Evolutionary conservation across 805 yeast genomes (phyloP).

Genomic region (Hanseniaspora vineae): DNA sequence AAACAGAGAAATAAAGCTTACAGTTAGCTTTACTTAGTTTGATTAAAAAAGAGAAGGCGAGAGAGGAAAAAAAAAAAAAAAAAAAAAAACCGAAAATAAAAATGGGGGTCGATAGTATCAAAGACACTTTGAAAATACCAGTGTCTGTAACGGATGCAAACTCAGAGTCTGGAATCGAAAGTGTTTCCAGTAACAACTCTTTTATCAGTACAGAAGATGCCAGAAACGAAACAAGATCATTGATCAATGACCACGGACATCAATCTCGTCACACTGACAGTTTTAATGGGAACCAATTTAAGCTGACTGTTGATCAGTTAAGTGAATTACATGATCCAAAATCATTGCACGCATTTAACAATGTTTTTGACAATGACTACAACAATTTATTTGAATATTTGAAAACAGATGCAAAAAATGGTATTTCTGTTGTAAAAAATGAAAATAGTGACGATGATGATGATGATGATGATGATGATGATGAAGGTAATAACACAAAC

Average conservation of each 20-base stretch:
- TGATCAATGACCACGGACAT: conserved; percentile 2
- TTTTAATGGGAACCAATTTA: conserved; percentile 20
- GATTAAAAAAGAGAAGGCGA: neutral
- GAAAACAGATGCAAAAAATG: conserved; percentile 13
- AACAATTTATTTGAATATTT: conserved; percentile 12
- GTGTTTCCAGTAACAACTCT: neutral
- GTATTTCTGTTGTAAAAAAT: conserved; percentile 11
- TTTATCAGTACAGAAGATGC: neutral
- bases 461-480: neutral
- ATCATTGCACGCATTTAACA: conserved; percentile 14
- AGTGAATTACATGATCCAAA: conserved; percentile 22
- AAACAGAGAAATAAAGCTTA: neutral
- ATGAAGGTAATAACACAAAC: neutral
- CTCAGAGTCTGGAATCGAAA: no score
- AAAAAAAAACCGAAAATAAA: neutral
- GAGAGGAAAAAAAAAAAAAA: neutral
- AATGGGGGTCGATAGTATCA: neutral
- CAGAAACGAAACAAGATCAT: neutral
- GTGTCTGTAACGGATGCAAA: neutral
- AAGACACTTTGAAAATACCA: neutral
- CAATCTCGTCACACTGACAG: conserved; percentile 24
- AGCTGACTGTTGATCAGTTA: conserved; percentile 12
- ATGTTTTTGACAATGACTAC: conserved; percentile 14
- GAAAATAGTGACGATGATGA: neutral
- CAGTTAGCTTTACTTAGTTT: neutral